phyloP scores from a whole-genome alignment of 164 flowering plant genomes.

The Vitis amurensis region DNA sequence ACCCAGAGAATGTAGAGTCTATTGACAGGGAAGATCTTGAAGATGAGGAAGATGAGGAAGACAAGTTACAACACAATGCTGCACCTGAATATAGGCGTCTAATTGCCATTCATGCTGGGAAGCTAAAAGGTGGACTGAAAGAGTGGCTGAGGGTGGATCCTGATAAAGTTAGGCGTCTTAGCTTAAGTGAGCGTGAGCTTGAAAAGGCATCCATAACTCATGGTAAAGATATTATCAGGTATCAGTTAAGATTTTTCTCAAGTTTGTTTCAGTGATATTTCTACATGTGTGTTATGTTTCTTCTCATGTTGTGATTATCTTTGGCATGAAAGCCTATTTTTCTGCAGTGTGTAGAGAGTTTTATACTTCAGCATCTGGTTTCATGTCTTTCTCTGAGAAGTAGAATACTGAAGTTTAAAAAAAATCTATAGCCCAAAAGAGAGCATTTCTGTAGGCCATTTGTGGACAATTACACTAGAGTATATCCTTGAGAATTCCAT shows the following conservation, averaged over 20 bases:
- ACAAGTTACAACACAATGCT: conserved; percentile 18
- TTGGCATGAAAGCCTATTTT: too few relatives aligned
- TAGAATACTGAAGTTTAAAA: too few relatives aligned
- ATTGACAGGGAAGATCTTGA: conserved; percentile 30
- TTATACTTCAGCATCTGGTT: too few relatives aligned
- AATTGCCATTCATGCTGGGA: conserved; percentile 10
- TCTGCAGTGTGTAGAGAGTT: too few relatives aligned
- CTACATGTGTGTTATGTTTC: too few relatives aligned
- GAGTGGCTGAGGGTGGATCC: conserved; percentile 28
- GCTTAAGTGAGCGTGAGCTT: conserved; percentile 42
- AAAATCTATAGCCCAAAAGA: too few relatives aligned
- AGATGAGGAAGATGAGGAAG: conserved; percentile 21
- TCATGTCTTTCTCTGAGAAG: background rate
- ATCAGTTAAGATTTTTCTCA: background rate
- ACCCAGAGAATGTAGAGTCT: conserved; percentile 14
- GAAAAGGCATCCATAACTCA: conserved; percentile 34
- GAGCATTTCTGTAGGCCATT: too few relatives aligned
- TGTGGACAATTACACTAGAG: too few relatives aligned
- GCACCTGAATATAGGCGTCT: conserved; percentile 34
- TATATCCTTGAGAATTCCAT: background rate
- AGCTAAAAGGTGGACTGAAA: conserved; percentile 31
- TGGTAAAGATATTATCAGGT: conserved; percentile 40
- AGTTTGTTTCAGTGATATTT: background rate
- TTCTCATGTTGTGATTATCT: too few relatives aligned
- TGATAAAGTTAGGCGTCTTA: conserved; percentile 2